Conservation (phyloP, 1,284 basidiomycete genomes). For the Ustilago nuda region DNA sequence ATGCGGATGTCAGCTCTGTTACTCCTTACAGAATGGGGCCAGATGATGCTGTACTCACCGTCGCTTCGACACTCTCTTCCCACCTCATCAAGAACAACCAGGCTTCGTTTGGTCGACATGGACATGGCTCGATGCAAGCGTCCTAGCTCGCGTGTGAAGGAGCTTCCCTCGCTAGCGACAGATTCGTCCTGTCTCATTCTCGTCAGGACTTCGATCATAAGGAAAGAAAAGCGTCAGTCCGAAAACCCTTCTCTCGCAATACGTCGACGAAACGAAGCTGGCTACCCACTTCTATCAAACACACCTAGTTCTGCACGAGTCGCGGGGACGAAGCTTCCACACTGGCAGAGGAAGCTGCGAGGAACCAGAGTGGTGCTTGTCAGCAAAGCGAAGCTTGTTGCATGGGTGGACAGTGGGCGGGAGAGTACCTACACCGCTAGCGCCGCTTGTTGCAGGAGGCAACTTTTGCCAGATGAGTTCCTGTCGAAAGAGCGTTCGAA, state of each 20-base stretch:
- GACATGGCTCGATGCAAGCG: conserved; percentile 40
- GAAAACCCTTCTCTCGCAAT: not conserved
- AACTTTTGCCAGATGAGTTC: conserved; percentile 54
- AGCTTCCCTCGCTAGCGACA: conserved; percentile 45
- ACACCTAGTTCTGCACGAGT: conserved; percentile 41
- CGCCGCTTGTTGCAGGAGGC: conserved; percentile 47
- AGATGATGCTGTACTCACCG: conserved; percentile 18
- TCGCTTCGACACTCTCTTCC: conserved; percentile 48
- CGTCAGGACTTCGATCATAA: conserved; percentile 27
- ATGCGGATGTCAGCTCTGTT: not conserved
- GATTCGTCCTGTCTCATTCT: conserved; percentile 54
- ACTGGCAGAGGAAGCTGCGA: conserved; percentile 34
- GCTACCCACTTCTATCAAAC: conserved; percentile 42
- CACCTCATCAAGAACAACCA: conserved; percentile 53
- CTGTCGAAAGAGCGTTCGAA: conserved; percentile 9
- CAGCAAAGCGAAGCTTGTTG: not conserved
- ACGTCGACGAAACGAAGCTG: not conserved
- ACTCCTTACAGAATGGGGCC: too few species aligned
- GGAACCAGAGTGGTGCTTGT: not conserved
- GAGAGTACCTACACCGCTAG: conserved; percentile 28
- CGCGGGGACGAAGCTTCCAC: conserved; percentile 47
- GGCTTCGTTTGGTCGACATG: conserved; percentile 32
- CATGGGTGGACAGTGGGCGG: not conserved
- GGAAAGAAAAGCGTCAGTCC: not conserved
- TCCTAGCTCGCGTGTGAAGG: conserved; percentile 45